Evolutionary conservation across 2,329 filamentous ascomycete genomes (phyloP).

Genomic region (Alternaria arbusti): DNA sequence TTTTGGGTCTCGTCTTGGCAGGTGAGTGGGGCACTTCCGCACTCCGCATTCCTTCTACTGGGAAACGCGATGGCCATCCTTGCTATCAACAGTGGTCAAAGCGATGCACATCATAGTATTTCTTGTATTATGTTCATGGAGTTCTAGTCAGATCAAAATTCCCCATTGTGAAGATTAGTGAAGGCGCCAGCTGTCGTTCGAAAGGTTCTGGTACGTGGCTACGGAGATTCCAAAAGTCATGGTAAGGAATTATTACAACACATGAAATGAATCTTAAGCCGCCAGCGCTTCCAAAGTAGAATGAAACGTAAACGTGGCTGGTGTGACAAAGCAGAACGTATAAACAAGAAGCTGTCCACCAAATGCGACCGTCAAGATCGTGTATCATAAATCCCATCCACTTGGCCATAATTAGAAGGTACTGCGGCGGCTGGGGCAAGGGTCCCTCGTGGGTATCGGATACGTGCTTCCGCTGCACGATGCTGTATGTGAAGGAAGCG

Average conservation of each 20-base stretch:
- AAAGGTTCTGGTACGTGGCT: constrained; percentile 2
- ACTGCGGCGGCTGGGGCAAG: constrained; percentile 8
- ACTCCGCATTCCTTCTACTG: constrained; percentile 2
- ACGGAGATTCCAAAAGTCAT: constrained; percentile 7
- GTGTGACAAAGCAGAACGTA: constrained; percentile 17
- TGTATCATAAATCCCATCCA: constrained; percentile 29
- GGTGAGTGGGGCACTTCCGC: constrained; percentile 10
- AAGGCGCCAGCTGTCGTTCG: neutral
- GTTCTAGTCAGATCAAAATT: neutral
- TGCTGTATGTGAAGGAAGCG: constrained; percentile 27
- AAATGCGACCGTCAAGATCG: constrained; percentile 36
- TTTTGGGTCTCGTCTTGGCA: constrained; percentile 11
- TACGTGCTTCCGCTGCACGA: constrained; percentile 23
- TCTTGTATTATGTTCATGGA: neutral
- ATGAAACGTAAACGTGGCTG: constrained; percentile 5
- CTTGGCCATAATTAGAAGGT: constrained; percentile 25
- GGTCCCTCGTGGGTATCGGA: constrained; percentile 13
- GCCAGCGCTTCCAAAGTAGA: neutral
- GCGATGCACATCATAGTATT: neutral
- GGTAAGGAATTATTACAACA: constrained; percentile 9
- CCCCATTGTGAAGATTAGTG: neutral
- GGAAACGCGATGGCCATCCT: constrained; percentile 5
- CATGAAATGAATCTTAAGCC: constrained; percentile 1
- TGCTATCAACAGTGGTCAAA: constrained; percentile 1
- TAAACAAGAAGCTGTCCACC: constrained; percentile 28